Evolutionary conservation across 352 stramenopile species (phyloP).

Genomic region (Halophytophthora polymorphica): DNA sequence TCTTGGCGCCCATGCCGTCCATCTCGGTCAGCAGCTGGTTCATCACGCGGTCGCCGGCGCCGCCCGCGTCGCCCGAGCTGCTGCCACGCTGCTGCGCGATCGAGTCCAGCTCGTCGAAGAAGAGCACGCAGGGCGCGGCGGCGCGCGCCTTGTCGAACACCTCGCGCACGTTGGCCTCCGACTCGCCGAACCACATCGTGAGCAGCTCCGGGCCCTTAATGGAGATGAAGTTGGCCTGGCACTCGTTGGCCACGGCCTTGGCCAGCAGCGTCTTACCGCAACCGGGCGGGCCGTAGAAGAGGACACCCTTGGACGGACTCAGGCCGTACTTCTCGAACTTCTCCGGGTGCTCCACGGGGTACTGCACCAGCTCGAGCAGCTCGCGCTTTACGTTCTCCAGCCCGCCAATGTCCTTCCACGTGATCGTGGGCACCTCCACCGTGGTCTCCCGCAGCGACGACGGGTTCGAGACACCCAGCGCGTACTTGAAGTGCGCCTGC

Average conservation of each 20-base stretch:
- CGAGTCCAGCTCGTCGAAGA: constrained; percentile 99
- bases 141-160: constrained; percentile 98
- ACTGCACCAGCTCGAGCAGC: constrained; percentile 99
- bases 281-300: constrained; percentile 99
- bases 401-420: constrained; percentile 99
- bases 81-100: constrained; percentile 97
- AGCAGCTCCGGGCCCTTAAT: constrained; percentile 99
- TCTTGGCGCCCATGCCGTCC: constrained; percentile 98
- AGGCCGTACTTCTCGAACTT: constrained; percentile 99
- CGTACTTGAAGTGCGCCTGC: constrained; percentile 99
- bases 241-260: constrained; percentile 99
- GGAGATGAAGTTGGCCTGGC: constrained; percentile 99
- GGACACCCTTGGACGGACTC: constrained; percentile 94
- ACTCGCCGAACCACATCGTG: constrained; percentile 99
- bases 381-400: constrained; percentile 98
- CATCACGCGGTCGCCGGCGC: constrained; percentile 99
- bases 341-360: constrained; percentile 99
- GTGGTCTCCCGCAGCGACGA: constrained; percentile 98
- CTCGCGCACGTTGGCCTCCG: constrained; percentile 98
- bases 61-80: constrained; percentile 93
- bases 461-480: constrained; percentile 96
- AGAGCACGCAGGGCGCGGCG: constrained; percentile 97
- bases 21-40: constrained; percentile 99
- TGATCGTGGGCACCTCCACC: constrained; percentile 98
- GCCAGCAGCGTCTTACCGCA: constrained; percentile 99